Evolutionary conservation across 306 rosid genomes (phyloP).

Genomic region (Myrica gale): DNA sequence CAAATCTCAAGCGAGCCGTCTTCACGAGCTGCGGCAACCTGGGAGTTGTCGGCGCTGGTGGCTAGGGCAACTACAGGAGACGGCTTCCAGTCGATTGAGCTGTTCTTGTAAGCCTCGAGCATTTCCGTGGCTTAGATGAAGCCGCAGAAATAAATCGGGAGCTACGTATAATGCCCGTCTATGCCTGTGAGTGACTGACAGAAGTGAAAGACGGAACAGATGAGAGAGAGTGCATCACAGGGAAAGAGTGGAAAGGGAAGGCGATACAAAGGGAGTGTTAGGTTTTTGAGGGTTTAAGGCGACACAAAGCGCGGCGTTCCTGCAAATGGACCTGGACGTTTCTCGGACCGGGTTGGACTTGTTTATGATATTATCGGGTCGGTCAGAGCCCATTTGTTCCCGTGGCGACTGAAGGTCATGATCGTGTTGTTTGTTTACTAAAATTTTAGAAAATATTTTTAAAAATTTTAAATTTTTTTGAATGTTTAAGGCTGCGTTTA

Average conservation of each 20-base stretch:
- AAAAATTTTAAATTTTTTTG: no score
- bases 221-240: background rate
- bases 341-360: background rate
- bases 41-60: constrained; percentile 71
- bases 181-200: background rate
- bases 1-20: constrained; percentile 91
- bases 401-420: no score
- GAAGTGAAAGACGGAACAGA: background rate
- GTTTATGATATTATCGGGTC: background rate
- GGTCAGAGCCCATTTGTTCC: no score
- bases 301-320: background rate
- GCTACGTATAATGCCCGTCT: background rate
- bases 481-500: no score
- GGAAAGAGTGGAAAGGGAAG: background rate
- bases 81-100: constrained; percentile 74
- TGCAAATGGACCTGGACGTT: background rate
- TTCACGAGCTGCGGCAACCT: constrained; percentile 86
- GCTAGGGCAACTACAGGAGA: constrained; percentile 80
- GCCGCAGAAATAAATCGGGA: background rate
- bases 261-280: background rate
- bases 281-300: constrained; percentile 16
- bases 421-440: no score
- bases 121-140: constrained; percentile 18
- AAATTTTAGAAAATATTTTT: no score
- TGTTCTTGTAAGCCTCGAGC: constrained; percentile 50